Evolutionary conservation across 768 basidiomycete genomes (phyloP).

Genomic region (Suillus brevipes): DNA sequence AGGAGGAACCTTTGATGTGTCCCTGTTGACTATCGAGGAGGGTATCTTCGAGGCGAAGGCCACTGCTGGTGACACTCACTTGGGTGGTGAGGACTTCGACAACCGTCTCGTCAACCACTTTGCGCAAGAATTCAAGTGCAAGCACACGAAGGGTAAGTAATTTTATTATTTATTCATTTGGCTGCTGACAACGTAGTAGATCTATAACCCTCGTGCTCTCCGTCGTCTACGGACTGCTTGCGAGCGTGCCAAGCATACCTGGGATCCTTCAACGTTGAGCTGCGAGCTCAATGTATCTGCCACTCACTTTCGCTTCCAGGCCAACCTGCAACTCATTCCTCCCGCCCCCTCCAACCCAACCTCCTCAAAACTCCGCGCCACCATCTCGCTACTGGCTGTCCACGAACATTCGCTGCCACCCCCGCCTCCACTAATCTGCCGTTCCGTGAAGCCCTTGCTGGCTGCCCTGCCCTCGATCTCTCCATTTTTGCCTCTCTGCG

Average conservation of each 20-base stretch:
- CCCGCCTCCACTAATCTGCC: not conserved
- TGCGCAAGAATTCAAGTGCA: constrained; percentile 94
- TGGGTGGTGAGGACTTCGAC: constrained; percentile 98
- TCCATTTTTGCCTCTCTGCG: not conserved
- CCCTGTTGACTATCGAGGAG: constrained; percentile 93
- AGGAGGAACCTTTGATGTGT: constrained; percentile 98
- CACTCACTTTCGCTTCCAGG: too few species aligned
- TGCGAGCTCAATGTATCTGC: too few species aligned
- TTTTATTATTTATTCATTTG: not conserved
- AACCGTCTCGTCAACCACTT: constrained; percentile 98
- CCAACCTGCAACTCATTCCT: too few species aligned
- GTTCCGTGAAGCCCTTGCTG: not conserved
- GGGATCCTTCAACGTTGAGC: too few species aligned
- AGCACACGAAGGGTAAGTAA: constrained; percentile 85
- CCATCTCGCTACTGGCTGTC: not conserved
- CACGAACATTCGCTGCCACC: not conserved
- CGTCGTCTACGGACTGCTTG: constrained; percentile 97
- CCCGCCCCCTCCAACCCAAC: too few species aligned
- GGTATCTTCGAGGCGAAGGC: constrained; percentile 99
- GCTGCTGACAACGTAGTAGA: constrained; percentile 44
- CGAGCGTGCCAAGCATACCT: constrained; percentile 99
- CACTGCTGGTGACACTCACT: constrained; percentile 96
- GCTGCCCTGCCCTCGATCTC: not conserved
- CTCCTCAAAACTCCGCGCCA: not conserved
- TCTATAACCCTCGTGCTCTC: constrained; percentile 92